Evolutionary conservation across 345 rosid species (phyloP).

Genomic region (Dipteronia sinensis): DNA sequence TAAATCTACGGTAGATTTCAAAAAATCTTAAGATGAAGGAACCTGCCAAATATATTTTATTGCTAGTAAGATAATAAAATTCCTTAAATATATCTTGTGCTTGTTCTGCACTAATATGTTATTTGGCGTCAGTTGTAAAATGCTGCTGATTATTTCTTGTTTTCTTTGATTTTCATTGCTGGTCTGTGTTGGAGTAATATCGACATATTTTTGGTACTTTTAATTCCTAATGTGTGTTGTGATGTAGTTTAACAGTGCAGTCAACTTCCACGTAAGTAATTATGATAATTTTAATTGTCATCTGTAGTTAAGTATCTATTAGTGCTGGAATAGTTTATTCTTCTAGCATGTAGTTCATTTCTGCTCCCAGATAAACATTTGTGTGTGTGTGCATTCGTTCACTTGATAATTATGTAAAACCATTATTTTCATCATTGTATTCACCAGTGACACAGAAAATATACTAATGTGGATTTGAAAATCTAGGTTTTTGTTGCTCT

Average conservation of each 20-base stretch:
- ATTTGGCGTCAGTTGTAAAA: not conserved
- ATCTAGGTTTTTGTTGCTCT: constrained; percentile 98
- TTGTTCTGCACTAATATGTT: not conserved
- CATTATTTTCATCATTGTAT: not conserved
- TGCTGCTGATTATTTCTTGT: not conserved
- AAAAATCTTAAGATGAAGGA: not conserved
- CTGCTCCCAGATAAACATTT: constrained; percentile 1
- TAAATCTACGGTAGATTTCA: not conserved
- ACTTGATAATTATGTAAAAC: not conserved
- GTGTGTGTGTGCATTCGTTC: not conserved
- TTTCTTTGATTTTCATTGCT: not conserved
- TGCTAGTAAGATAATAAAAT: not conserved
- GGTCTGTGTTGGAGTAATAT: not conserved
- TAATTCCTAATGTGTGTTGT: not conserved
- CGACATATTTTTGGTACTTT: not conserved
- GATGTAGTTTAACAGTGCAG: not conserved
- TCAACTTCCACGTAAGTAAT: not conserved
- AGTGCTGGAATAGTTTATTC: not conserved
- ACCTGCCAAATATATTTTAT: not conserved
- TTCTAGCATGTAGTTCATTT: constrained; percentile 6
- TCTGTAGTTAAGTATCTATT: not conserved
- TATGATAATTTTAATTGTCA: not conserved
- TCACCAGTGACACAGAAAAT: not conserved
- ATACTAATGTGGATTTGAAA: constrained; percentile 23
- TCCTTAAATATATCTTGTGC: not conserved